phyloP scores from a whole-genome alignment of 352 stramenopile genomes.

The Globisporangium recalcitrans region DNA sequence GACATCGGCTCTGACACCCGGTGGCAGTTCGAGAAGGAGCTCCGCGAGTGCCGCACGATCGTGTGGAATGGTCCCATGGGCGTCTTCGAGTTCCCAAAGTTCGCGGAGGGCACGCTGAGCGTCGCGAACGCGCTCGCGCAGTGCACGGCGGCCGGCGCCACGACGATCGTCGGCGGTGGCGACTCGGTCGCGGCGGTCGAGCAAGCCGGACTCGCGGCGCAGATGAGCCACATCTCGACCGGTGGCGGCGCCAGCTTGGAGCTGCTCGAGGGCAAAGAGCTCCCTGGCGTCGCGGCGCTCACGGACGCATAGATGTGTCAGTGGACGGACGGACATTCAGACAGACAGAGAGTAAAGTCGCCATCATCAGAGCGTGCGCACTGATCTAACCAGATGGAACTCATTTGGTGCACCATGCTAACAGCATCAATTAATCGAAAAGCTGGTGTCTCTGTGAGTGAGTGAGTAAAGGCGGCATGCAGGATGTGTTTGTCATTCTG shows the following conservation, averaged over 20 bases:
- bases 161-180: conserved; percentile 91
- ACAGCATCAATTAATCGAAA: background rate
- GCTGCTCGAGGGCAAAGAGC: conserved; percentile 96
- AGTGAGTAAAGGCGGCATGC: background rate
- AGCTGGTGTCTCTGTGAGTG: too few relatives aligned
- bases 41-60: conserved; percentile 90
- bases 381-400: too few relatives aligned
- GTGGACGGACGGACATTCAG: background rate
- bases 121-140: conserved; percentile 91
- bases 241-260: conserved; percentile 98
- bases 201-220: conserved; percentile 85
- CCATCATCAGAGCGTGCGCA: too few relatives aligned
- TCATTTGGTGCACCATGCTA: background rate
- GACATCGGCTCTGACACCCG: conserved; percentile 69
- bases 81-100: conserved; percentile 97
- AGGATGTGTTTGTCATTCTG: background rate
- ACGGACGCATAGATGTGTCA: conserved; percentile 33
- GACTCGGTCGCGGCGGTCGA: conserved; percentile 96
- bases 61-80: conserved; percentile 97
- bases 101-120: conserved; percentile 92
- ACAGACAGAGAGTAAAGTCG: background rate
- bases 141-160: conserved; percentile 73
- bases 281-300: conserved; percentile 96
- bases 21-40: conserved; percentile 65
- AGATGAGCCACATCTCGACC: conserved; percentile 97